A percentile compares a stretch with the other conserved stretches of the same genome.
These are phyloP conservation scores for Coriolopsis trogii DNA, from an alignment of 1,284 basidiomycete species.

Conservation along the genomic window DNA sequence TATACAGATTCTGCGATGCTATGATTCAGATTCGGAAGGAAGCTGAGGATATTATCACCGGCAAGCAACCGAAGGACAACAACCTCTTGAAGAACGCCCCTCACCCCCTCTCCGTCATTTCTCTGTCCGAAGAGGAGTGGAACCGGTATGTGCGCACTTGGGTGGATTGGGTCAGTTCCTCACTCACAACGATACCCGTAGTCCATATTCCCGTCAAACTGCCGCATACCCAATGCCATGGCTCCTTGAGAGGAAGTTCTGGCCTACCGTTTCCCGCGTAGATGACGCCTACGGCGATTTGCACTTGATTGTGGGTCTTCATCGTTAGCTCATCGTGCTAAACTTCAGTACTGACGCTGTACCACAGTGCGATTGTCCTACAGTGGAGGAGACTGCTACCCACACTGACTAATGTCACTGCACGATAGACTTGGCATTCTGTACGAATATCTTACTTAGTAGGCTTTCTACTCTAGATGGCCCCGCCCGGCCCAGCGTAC, in stretches of 20 bases:
- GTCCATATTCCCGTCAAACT: constrained; percentile 84
- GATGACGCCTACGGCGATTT: constrained; percentile 91
- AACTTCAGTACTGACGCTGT: constrained; percentile 1
- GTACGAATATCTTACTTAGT: constrained; percentile 18
- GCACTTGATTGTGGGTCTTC: constrained; percentile 72
- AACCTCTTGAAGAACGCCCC: constrained; percentile 95
- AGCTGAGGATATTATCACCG: constrained; percentile 85
- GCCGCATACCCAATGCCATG: constrained; percentile 85
- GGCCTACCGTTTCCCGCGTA: constrained; percentile 88
- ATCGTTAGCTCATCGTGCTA: neutral
- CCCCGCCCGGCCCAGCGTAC: constrained; percentile 28
- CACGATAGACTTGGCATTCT: constrained; percentile 13
- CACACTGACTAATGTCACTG: constrained; percentile 21
- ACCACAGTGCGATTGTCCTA: constrained; percentile 82
- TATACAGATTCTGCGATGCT: constrained; percentile 85
- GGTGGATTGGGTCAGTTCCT: too few relatives aligned
- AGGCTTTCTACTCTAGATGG: constrained; percentile 34
- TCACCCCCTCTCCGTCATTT: constrained; percentile 82
- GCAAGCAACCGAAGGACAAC: constrained; percentile 85
- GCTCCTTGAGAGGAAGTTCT: constrained; percentile 88
- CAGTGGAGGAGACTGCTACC: constrained; percentile 72
- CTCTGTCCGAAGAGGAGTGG: constrained; percentile 78
- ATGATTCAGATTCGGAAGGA: constrained; percentile 96
- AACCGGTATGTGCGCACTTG: constrained; percentile 63
- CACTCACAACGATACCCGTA: too few relatives aligned